Evolutionary conservation across 495 filamentous ascomycete species (phyloP).

Genomic region (Chaetomium cochliodes): DNA sequence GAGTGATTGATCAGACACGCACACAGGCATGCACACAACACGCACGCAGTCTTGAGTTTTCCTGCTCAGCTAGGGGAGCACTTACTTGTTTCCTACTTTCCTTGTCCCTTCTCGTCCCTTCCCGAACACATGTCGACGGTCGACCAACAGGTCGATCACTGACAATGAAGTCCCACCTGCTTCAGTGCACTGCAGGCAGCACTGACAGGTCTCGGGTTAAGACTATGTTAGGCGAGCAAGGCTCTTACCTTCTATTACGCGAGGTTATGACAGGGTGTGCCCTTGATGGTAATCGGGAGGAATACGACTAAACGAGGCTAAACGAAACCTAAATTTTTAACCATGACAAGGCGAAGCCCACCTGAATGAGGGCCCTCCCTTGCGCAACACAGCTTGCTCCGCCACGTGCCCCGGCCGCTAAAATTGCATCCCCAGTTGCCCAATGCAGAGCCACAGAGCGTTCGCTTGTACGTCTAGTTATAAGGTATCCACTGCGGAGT

Average conservation of each 20-base stretch:
- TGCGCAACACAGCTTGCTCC: neutral
- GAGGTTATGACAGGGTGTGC: neutral
- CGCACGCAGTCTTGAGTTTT: too few species aligned
- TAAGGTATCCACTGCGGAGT: neutral
- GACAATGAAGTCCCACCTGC: too few species aligned
- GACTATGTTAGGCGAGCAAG: neutral
- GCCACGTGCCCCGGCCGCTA: neutral
- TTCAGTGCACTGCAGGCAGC: too few species aligned
- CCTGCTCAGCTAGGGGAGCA: too few species aligned
- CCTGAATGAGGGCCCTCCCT: neutral
- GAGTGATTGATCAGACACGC: too few species aligned
- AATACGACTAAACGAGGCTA: slow-evolving; percentile 6
- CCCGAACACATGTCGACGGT: too few species aligned
- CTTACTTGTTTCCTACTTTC: too few species aligned
- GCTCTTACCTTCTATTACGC: neutral
- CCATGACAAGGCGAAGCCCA: neutral
- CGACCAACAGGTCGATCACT: too few species aligned
- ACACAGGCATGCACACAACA: too few species aligned
- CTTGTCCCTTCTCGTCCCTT: too few species aligned
- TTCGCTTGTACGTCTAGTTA: too few species aligned
- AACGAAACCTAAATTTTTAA: neutral
- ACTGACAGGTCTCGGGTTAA: neutral
- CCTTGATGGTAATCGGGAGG: neutral
- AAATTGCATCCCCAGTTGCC: neutral
- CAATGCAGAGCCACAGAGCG: too few species aligned